Percentiles rank a stretch among this genome's conserved stretches.
phyloP scores from a whole-genome alignment of 371 early-diverging fungal genomes.

The Apophysomyces elegans region DNA sequence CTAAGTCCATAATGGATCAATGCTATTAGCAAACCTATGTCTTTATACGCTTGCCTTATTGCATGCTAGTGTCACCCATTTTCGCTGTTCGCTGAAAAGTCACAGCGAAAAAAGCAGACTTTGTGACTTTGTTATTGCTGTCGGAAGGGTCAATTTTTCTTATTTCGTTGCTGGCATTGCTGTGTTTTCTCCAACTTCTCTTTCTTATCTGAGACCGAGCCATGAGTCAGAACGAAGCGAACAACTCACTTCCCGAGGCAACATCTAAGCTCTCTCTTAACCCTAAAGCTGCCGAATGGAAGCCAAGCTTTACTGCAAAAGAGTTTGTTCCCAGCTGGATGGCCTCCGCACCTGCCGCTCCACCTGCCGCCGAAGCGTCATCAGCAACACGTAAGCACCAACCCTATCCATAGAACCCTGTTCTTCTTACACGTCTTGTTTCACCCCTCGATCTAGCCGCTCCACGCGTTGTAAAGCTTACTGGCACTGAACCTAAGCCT shows the following conservation, averaged over 20 bases:
- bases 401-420: background rate
- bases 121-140: too few relatives aligned
- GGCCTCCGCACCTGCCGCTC: conserved; percentile 19
- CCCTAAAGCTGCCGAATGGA: conserved; percentile 40
- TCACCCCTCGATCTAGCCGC: conserved; percentile 16
- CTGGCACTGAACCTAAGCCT: conserved; percentile 26
- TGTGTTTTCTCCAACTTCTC: background rate
- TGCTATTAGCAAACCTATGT: too few relatives aligned
- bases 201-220: conserved; percentile 3
- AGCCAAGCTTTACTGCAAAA: conserved; percentile 36
- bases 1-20: too few relatives aligned
- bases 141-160: background rate
- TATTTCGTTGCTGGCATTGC: background rate
- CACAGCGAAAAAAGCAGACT: background rate
- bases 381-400: conserved; percentile 16
- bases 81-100: too few relatives aligned
- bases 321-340: conserved; percentile 34
- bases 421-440: background rate
- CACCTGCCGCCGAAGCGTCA: conserved; percentile 18
- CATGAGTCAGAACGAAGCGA: conserved; percentile 30
- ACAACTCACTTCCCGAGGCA: conserved; percentile 26
- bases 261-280: conserved; percentile 34
- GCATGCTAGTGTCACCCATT: too few relatives aligned
- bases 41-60: too few relatives aligned
- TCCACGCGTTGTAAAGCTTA: conserved; percentile 38